Evolutionary conservation across 768 basidiomycete species (phyloP).

Genomic region (Suillus subaureus): DNA sequence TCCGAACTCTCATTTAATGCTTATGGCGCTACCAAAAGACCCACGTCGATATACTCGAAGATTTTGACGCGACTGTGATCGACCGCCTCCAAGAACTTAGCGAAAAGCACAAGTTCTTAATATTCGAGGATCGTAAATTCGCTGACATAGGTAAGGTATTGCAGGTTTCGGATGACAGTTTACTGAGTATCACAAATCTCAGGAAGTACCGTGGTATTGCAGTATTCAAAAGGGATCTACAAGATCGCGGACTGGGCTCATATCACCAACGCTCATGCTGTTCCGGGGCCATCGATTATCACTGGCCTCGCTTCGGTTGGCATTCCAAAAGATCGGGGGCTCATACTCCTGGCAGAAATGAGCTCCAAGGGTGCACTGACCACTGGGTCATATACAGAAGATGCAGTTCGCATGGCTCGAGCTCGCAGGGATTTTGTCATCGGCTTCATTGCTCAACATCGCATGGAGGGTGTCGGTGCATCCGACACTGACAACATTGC

Average conservation of each 20-base stretch:
- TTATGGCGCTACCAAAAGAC: conserved; percentile 61
- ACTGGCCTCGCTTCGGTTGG: conserved; percentile 89
- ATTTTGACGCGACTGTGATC: conserved; percentile 78
- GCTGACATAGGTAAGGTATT: conserved; percentile 86
- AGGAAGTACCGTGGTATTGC: conserved; percentile 97
- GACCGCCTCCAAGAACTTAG: conserved; percentile 70
- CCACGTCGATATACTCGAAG: conserved; percentile 93
- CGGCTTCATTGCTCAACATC: conserved; percentile 90
- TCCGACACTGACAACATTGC: conserved; percentile 28
- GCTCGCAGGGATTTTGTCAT: conserved; percentile 84
- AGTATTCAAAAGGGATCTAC: conserved; percentile 92
- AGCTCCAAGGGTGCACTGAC: conserved; percentile 88
- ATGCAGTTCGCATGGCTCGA: conserved; percentile 87
- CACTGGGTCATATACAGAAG: conserved; percentile 78
- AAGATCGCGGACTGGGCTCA: conserved; percentile 96
- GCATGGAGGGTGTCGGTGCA: conserved; percentile 71
- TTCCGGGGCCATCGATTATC: conserved; percentile 95
- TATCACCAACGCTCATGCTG: conserved; percentile 94
- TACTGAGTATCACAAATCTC: conserved; percentile 9
- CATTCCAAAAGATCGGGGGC: conserved; percentile 72
- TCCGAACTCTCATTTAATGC: conserved; percentile 17
- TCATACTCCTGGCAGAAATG: conserved; percentile 96
- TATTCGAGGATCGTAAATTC: conserved; percentile 99
- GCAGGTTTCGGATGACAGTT: not conserved
- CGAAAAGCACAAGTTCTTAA: conserved; percentile 85